These are phyloP conservation scores for Endoconidiophora polonica DNA, from an alignment of 2,329 filamentous ascomycete genomes.

Conservation along the genomic window DNA sequence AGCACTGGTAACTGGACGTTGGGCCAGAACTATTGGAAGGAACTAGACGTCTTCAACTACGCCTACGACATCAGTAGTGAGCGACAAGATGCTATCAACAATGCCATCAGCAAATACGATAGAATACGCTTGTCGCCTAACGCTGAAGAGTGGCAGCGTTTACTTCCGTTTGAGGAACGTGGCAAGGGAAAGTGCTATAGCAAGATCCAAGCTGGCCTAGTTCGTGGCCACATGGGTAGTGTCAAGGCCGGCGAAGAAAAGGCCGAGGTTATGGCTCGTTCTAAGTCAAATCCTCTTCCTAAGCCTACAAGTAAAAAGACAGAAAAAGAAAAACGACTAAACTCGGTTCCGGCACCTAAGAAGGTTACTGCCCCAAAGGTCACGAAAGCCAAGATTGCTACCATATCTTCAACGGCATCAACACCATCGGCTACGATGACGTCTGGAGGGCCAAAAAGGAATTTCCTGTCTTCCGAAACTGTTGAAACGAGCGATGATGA, in stretches of 20 bases:
- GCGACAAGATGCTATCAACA: constrained; percentile 43
- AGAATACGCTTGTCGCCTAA: constrained; percentile 37
- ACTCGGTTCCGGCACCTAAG: constrained; percentile 14
- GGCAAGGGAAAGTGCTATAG: constrained; percentile 43
- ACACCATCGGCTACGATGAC: neutral
- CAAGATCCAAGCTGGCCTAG: constrained; percentile 42
- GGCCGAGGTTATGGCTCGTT: constrained; percentile 25
- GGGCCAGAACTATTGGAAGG: constrained; percentile 41
- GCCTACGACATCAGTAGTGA: constrained; percentile 36
- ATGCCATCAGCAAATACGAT: constrained; percentile 43
- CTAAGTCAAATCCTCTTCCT: constrained; percentile 33
- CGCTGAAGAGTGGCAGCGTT: constrained; percentile 43
- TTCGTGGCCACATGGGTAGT: constrained; percentile 28
- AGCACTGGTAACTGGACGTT: constrained; percentile 36
- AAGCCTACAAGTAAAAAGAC: constrained; percentile 40
- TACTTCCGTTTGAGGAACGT: constrained; percentile 40
- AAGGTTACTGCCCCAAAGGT: constrained; percentile 19
- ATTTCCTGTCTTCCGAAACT: constrained; percentile 37
- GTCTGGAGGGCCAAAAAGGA: constrained; percentile 19
- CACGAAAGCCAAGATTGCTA: constrained; percentile 4
- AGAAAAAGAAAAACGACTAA: constrained; percentile 39
- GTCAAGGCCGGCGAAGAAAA: constrained; percentile 21
- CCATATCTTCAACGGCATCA: neutral
- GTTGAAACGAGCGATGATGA: constrained; percentile 41
- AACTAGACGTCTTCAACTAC: constrained; percentile 48